Evolutionary conservation across 805 yeast genomes (phyloP).

Genomic region (Kodamaea restingae): DNA sequence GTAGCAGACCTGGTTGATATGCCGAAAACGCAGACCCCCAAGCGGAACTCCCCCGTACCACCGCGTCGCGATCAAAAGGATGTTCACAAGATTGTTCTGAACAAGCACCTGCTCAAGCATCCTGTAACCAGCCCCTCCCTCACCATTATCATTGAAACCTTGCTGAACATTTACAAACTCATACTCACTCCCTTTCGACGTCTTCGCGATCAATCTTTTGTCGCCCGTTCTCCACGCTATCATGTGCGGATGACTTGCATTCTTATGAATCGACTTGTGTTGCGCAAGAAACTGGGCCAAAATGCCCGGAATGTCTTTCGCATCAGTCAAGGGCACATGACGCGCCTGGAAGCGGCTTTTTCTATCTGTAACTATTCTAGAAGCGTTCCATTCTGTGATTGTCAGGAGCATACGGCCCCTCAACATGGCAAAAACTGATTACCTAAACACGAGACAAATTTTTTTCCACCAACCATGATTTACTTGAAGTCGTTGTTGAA

Average conservation of each 20-base stretch:
- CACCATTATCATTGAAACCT: slow-evolving; percentile 70
- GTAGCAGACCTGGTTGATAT: slow-evolving; percentile 53
- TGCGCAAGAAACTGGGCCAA: slow-evolving; percentile 38
- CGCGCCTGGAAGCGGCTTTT: slow-evolving; percentile 70
- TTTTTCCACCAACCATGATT: slow-evolving; percentile 50
- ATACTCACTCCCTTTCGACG: too few species aligned
- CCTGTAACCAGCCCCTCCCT: slow-evolving; percentile 66
- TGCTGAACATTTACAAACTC: slow-evolving; percentile 38
- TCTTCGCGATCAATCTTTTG: too few species aligned
- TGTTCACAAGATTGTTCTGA: slow-evolving; percentile 45
- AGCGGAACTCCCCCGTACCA: slow-evolving; percentile 82
- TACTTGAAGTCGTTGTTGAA: slow-evolving; percentile 83
- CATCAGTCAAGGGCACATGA: slow-evolving; percentile 37
- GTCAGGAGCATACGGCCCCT: background rate
- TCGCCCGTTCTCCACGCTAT: slow-evolving; percentile 60
- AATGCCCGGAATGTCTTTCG: slow-evolving; percentile 40
- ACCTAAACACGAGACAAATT: background rate
- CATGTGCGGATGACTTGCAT: slow-evolving; percentile 69
- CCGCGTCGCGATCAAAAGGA: slow-evolving; percentile 64
- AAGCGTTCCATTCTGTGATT: slow-evolving; percentile 28
- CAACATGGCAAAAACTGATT: background rate
- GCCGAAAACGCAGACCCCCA: slow-evolving; percentile 69
- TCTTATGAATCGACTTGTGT: slow-evolving; percentile 46
- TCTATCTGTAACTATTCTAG: slow-evolving; percentile 35
- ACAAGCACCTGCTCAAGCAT: slow-evolving; percentile 51